Evolutionary conservation across 257 asterid species (phyloP).

Genomic region (Jaltomata sinuosa): DNA sequence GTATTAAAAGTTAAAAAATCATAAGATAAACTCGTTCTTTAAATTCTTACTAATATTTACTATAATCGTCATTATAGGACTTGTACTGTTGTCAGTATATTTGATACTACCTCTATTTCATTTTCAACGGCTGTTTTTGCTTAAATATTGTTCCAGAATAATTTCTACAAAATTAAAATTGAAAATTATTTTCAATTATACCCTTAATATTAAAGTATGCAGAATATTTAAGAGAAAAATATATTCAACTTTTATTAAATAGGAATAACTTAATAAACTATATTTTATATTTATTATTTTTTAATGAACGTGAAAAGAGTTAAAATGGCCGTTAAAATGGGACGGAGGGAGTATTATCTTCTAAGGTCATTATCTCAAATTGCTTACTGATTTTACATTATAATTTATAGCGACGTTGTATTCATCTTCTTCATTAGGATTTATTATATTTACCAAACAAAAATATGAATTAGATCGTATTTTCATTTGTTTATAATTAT

Average conservation of each 20-base stretch:
- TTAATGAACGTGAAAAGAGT: too few relatives aligned
- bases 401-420: too few relatives aligned
- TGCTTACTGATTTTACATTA: neutral
- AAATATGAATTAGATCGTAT: neutral
- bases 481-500: neutral
- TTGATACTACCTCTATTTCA: too few relatives aligned
- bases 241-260: too few relatives aligned
- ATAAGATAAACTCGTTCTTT: neutral
- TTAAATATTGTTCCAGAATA: neutral
- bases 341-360: neutral
- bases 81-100: neutral
- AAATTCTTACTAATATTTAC: too few relatives aligned
- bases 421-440: neutral
- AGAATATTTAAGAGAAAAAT: neutral
- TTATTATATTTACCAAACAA: neutral
- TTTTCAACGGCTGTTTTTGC: neutral
- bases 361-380: neutral
- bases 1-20: neutral
- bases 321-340: too few relatives aligned
- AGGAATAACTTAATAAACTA: too few relatives aligned
- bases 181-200: neutral
- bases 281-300: too few relatives aligned
- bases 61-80: neutral
- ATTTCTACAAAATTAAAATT: too few relatives aligned
- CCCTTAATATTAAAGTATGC: neutral